phyloP scores from a whole-genome alignment of 2,329 filamentous ascomycete species.

The Cercospora sesami region DNA sequence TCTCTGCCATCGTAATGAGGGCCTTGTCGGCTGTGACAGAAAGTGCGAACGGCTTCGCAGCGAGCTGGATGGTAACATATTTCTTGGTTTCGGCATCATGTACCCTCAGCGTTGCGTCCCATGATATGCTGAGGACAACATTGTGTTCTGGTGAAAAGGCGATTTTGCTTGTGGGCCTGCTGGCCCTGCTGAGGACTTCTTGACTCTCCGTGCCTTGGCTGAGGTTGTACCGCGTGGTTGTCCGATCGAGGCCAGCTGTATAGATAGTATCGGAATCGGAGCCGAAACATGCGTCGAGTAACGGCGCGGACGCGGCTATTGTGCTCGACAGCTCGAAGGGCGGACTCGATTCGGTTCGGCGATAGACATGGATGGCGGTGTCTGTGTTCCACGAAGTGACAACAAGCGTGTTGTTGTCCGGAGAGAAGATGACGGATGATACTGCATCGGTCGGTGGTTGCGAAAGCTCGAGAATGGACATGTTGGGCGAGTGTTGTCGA shows the following conservation, averaged over 20 bases:
- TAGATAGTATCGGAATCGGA: constrained; percentile 77
- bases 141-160: constrained; percentile 75
- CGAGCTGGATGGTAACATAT: constrained; percentile 59
- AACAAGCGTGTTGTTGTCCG: constrained; percentile 74
- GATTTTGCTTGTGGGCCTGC: constrained; percentile 72
- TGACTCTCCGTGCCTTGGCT: constrained; percentile 57
- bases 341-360: constrained; percentile 46
- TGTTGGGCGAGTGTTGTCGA: constrained; percentile 5
- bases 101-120: constrained; percentile 88
- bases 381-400: constrained; percentile 82
- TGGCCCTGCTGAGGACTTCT: constrained; percentile 76
- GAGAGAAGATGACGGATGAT: constrained; percentile 82
- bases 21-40: constrained; percentile 77
- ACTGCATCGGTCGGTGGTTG: constrained; percentile 84
- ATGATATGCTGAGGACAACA: constrained; percentile 84
- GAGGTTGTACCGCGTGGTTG: constrained; percentile 74
- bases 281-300: constrained; percentile 90
- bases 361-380: constrained; percentile 82
- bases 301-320: constrained; percentile 62
- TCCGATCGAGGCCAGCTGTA: constrained; percentile 81
- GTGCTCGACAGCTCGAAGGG: constrained; percentile 5
- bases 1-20: constrained; percentile 92
- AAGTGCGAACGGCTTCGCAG: constrained; percentile 85
- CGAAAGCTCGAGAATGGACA: constrained; percentile 60
- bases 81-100: constrained; percentile 58